These are phyloP conservation scores for Coprinopsis sp. DNA, from an alignment of 768 basidiomycete genomes.

Conservation along the genomic window DNA sequence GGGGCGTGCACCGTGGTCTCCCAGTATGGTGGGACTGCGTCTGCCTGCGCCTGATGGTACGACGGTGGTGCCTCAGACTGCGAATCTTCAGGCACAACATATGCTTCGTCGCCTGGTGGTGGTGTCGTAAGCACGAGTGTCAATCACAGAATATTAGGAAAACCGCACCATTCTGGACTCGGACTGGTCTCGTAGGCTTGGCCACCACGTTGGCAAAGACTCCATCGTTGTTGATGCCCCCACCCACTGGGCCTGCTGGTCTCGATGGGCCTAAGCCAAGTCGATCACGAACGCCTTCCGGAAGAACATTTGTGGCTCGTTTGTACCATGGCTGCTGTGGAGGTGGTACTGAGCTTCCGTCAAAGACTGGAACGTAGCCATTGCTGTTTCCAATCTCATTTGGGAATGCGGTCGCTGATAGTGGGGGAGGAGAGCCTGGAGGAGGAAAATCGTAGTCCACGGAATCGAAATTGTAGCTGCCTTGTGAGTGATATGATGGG, in stretches of 20 bases:
- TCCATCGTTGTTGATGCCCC: constrained; percentile 76
- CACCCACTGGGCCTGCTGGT: constrained; percentile 49
- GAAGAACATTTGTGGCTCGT: constrained; percentile 52
- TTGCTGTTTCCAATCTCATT: constrained; percentile 74
- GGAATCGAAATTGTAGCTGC: constrained; percentile 74
- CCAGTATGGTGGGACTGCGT: constrained; percentile 97
- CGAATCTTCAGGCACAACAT: constrained; percentile 76
- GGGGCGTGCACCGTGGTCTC: constrained; percentile 96
- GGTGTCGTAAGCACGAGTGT: constrained; percentile 1
- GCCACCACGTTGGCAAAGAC: constrained; percentile 96
- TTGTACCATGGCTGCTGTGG: constrained; percentile 49
- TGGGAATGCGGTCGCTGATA: constrained; percentile 59
- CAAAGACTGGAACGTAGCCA: constrained; percentile 54
- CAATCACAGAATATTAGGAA: constrained; percentile 2
- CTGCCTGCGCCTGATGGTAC: constrained; percentile 87
- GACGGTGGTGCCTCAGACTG: constrained; percentile 86
- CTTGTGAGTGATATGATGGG: constrained; percentile 23
- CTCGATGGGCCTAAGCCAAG: constrained; percentile 38
- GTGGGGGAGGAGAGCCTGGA: constrained; percentile 74
- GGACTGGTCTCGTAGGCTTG: constrained; percentile 62
- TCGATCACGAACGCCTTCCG: constrained; percentile 43
- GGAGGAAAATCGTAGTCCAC: constrained; percentile 78
- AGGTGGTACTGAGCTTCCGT: constrained; percentile 25
- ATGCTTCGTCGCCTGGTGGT: constrained; percentile 60
- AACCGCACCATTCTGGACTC: constrained; percentile 55